phyloP scores from a whole-genome alignment of 441 rosid genomes.

The Cnidoscolus chayamansa region DNA sequence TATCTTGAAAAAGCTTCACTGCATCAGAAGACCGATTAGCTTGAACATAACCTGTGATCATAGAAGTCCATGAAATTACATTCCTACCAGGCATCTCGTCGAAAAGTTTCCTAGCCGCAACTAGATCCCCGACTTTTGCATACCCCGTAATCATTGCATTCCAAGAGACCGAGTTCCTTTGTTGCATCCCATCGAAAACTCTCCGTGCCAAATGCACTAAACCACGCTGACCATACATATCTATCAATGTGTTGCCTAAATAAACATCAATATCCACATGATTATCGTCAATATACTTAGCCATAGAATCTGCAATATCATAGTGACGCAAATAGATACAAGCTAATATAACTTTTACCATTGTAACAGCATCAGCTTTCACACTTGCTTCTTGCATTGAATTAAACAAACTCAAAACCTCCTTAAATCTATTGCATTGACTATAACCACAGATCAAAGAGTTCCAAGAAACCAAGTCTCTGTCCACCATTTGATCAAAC shows the following conservation, averaged over 20 bases:
- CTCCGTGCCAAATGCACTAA: conserved; percentile 35
- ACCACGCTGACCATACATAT: conserved; percentile 50
- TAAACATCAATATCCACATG: conserved; percentile 42
- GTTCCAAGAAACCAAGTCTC: conserved; percentile 75
- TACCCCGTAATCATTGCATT: conserved; percentile 44
- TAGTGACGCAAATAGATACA: conserved; percentile 29
- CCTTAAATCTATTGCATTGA: conserved; percentile 35
- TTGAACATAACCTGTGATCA: conserved; percentile 49
- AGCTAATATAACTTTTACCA: conserved; percentile 59
- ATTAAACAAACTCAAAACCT: conserved; percentile 44
- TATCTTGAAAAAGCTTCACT: conserved; percentile 36
- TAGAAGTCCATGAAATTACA: conserved; percentile 54
- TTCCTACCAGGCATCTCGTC: conserved; percentile 45
- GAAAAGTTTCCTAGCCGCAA: conserved; percentile 39
- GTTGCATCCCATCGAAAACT: conserved; percentile 45
- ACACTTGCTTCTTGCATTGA: conserved; percentile 41
- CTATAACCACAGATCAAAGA: conserved; percentile 65
- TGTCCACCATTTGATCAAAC: conserved; percentile 49
- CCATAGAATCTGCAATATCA: conserved; percentile 32
- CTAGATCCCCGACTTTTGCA: conserved; percentile 26
- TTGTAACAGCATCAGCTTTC: conserved; percentile 57
- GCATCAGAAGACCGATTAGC: conserved; percentile 37
- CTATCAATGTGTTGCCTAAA: conserved; percentile 53
- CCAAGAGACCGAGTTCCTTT: conserved; percentile 47
- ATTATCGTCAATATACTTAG: conserved; percentile 40